phyloP scores from a whole-genome alignment of 2,329 filamentous ascomycete genomes.

The Microsporum canis region DNA sequence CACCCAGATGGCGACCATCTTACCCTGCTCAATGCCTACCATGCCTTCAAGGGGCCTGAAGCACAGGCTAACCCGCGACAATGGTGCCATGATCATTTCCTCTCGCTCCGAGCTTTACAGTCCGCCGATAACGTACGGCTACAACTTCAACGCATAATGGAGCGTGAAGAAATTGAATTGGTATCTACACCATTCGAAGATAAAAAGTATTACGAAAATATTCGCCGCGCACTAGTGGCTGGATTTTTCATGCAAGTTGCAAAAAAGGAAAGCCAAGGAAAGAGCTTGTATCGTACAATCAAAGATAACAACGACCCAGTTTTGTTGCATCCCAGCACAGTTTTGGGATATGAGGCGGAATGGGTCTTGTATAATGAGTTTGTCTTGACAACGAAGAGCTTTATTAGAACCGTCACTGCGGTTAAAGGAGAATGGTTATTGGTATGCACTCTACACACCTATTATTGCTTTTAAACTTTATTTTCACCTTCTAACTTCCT shows the following conservation, averaged over 20 bases:
- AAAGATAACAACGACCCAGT: constrained; percentile 87
- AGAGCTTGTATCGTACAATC: constrained; percentile 77
- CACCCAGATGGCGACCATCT: constrained; percentile 92
- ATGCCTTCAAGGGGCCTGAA: constrained; percentile 75
- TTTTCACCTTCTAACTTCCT: constrained; percentile 22
- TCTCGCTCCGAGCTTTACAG: constrained; percentile 75
- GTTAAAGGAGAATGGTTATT: constrained; percentile 91
- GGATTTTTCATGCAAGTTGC: constrained; percentile 99
- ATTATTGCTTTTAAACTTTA: not conserved
- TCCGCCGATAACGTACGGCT: constrained; percentile 89
- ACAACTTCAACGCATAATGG: constrained; percentile 94
- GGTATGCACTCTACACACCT: constrained; percentile 42
- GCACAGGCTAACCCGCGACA: constrained; percentile 64
- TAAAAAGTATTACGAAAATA: constrained; percentile 97
- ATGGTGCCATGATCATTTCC: constrained; percentile 96
- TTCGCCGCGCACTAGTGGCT: constrained; percentile 77
- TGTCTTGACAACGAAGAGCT: constrained; percentile 95
- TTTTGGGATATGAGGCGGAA: constrained; percentile 76
- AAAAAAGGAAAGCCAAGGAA: constrained; percentile 77
- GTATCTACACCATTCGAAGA: constrained; percentile 82
- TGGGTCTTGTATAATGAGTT: constrained; percentile 99
- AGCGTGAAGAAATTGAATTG: constrained; percentile 74
- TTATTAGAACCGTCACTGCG: constrained; percentile 84
- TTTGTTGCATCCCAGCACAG: constrained; percentile 84
- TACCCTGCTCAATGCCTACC: constrained; percentile 93